Conservation (phyloP, 2,329 filamentous ascomycete genomes). For the Penicillium sp. region DNA sequence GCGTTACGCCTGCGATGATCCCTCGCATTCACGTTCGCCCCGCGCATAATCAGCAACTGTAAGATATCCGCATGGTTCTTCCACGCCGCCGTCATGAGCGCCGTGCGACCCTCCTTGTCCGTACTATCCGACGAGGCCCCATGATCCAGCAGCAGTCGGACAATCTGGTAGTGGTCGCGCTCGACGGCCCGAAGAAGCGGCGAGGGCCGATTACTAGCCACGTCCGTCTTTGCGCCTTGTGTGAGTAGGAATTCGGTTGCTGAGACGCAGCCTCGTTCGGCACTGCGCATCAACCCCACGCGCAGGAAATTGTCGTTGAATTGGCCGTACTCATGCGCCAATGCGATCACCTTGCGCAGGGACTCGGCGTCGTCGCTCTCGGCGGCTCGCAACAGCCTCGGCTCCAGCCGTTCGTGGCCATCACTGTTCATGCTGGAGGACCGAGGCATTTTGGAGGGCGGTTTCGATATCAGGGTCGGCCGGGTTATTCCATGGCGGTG, state of each 20-base stretch:
- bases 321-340: constrained; percentile 37
- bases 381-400: constrained; percentile 41
- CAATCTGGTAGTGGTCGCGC: constrained; percentile 43
- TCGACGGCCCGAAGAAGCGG: constrained; percentile 41
- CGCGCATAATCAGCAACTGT: constrained; percentile 36
- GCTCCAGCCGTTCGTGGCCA: constrained; percentile 40
- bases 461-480: neutral
- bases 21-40: constrained; percentile 36
- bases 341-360: constrained; percentile 31
- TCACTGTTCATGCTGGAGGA: constrained; percentile 37
- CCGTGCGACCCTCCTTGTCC: constrained; percentile 48
- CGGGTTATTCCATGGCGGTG: constrained; percentile 13
- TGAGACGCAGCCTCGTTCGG: constrained; percentile 36
- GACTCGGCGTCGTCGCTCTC: constrained; percentile 37
- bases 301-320: constrained; percentile 39
- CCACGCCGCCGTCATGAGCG: constrained; percentile 47
- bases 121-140: constrained; percentile 31
- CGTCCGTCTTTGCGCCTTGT: constrained; percentile 39
- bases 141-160: constrained; percentile 43
- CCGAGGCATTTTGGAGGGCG: constrained; percentile 21
- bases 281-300: constrained; percentile 41
- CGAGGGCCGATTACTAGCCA: constrained; percentile 28
- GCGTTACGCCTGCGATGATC: constrained; percentile 33
- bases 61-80: constrained; percentile 42
- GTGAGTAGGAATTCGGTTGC: constrained; percentile 38